A percentile compares a stretch with the other conserved stretches of the same genome.
These are phyloP conservation scores for Pulveroboletus sp. DNA, from an alignment of 768 basidiomycete genomes.

Conservation along the genomic window DNA sequence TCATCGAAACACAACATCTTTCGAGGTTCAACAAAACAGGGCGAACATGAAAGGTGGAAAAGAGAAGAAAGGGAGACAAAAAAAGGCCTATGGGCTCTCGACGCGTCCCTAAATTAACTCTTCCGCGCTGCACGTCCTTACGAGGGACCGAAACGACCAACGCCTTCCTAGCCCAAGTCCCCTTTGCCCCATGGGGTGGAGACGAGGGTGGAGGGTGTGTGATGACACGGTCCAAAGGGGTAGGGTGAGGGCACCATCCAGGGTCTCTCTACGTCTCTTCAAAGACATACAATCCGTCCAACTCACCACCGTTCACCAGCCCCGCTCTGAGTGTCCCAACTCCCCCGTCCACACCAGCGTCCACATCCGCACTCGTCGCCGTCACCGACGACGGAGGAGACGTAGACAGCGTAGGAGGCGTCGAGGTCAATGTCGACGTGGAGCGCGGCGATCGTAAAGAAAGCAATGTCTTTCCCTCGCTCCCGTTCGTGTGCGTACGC, in stretches of 20 bases:
- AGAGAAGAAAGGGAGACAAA: background rate
- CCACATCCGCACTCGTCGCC: slow-evolving; percentile 16
- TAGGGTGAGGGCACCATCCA: background rate
- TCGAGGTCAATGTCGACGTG: slow-evolving; percentile 4
- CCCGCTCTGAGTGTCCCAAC: slow-evolving; percentile 23
- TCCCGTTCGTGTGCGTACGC: background rate
- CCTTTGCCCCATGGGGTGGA: slow-evolving; percentile 7
- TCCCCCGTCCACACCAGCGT: slow-evolving; percentile 15
- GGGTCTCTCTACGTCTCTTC: slow-evolving; percentile 15
- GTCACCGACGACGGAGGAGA: slow-evolving; percentile 23
- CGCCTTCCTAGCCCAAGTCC: background rate
- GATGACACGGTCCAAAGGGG: too few relatives aligned
- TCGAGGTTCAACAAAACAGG: too few relatives aligned
- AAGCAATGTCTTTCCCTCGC: background rate
- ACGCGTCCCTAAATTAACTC: slow-evolving; percentile 1
- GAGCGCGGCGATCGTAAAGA: slow-evolving; percentile 10
- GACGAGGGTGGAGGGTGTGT: slow-evolving; percentile 4
- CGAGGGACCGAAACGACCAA: background rate
- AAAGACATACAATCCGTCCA: slow-evolving; percentile 31
- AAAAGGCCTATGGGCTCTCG: slow-evolving; percentile 3
- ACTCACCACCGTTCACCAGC: slow-evolving; percentile 27
- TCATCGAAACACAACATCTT: too few relatives aligned
- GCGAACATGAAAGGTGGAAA: background rate
- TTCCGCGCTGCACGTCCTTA: background rate
- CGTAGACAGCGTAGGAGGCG: slow-evolving; percentile 6